phyloP scores from a whole-genome alignment of 2,329 filamentous ascomycete species.

The Hypoxylon sp. region DNA sequence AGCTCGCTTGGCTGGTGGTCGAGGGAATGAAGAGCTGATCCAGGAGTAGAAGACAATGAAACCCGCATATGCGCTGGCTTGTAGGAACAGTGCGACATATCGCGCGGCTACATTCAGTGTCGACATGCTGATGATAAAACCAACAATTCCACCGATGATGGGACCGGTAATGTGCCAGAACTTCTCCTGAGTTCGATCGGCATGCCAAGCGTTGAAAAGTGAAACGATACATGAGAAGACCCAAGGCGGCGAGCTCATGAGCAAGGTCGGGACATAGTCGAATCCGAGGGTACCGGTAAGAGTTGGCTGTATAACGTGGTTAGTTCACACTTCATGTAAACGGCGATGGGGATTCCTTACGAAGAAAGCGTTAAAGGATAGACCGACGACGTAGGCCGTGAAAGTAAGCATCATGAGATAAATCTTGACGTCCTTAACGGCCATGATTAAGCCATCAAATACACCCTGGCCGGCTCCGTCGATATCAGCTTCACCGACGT shows the following conservation, averaged over 20 bases:
- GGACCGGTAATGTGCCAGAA: constrained; percentile 72
- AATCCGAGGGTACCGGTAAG: constrained; percentile 69
- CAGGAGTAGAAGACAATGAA: constrained; percentile 73
- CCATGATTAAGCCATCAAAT: constrained; percentile 70
- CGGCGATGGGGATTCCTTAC: constrained; percentile 49
- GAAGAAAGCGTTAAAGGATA: constrained; percentile 73
- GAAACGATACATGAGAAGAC: constrained; percentile 72
- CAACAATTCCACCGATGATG: constrained; percentile 67
- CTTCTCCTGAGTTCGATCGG: constrained; percentile 69
- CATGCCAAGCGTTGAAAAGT: constrained; percentile 68
- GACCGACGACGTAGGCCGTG: constrained; percentile 72
- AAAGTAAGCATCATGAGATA: constrained; percentile 76
- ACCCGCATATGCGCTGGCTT: constrained; percentile 70
- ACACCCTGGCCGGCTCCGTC: constrained; percentile 66
- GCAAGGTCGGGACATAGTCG: constrained; percentile 65
- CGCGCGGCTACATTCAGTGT: constrained; percentile 70
- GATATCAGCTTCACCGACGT: constrained; percentile 69
- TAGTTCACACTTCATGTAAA: constrained; percentile 18
- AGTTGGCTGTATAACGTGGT: constrained; percentile 57
- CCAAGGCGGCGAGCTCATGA: constrained; percentile 72
- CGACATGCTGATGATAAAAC: constrained; percentile 73
- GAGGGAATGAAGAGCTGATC: constrained; percentile 71
- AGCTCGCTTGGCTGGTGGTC: constrained; percentile 72
- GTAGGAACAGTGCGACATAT: constrained; percentile 73
- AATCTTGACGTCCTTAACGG: constrained; percentile 72